Evolutionary conservation across 768 basidiomycete genomes (phyloP), one percentile per base, ranked within the genome.

Genomic region (Amanita rimosa): DNA sequence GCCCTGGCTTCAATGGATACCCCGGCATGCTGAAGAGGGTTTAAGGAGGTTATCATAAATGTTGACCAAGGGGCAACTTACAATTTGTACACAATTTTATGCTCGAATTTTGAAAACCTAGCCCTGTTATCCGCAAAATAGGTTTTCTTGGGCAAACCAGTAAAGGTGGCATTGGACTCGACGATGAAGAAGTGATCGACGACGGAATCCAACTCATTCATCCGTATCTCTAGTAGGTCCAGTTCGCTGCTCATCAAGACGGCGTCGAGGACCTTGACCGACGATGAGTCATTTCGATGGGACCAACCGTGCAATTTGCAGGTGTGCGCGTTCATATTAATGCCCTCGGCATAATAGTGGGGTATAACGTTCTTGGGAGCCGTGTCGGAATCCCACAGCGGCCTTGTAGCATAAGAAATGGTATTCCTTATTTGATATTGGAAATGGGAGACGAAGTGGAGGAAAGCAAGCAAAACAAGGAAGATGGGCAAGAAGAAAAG

Each of bases 221-320:
- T 62, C 17, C 81, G 72, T 47, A 82, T 73, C 58, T 82, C 79
- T 43, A 82, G 59, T 22, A 83, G 63, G 56, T 82, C 81, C 27
- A 82, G 63, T 57, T 83, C 80, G 51, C 70, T 78, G 66, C 73
- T 76, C 68, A 82, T 74, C 47, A 83, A 64, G 37, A 81, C 70
- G 3, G 79, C 76, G 54, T 81, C 80, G 42, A 75, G 57, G 31
- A 75, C 67, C 63, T 71, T 73, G 39, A 76, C 55, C 26, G 64
- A 62, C 38, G 55, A 58, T 26, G 52, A 41, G 14, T 58, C 55
- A 10, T 16, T 3, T 38, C 78, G 66, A 46, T 60, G 47, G n/a
- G 61, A 52, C 78, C 79, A 83, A 17, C 74, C 73, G 52, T 83
- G 81, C 10, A 81, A 59, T 34, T 56, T 48, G 60, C 79, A 81